A percentile compares a stretch with the other conserved stretches of the same genome.
phyloP scores from a whole-genome alignment of 2,329 filamentous ascomycete genomes.

The Penicillium crustosum region DNA sequence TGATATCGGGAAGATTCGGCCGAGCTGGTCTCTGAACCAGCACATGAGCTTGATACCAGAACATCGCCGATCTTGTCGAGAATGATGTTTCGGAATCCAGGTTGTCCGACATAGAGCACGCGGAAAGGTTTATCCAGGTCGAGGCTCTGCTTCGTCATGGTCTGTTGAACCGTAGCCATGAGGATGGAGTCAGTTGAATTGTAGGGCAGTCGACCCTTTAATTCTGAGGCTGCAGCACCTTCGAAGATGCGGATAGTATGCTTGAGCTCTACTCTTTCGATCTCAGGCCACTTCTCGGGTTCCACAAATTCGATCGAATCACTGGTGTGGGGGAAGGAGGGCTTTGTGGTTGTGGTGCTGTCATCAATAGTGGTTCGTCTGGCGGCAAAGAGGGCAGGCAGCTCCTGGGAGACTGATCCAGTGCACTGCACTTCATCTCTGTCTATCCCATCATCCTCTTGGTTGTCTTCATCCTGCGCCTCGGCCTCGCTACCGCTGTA shows the following conservation, averaged over 20 bases:
- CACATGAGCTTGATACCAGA: constrained; percentile 42
- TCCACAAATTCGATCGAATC: constrained; percentile 47
- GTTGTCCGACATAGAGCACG: constrained; percentile 45
- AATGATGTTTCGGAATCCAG: constrained; percentile 41
- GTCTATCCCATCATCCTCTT: constrained; percentile 27
- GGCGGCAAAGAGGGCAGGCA: constrained; percentile 32
- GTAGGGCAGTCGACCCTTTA: constrained; percentile 31
- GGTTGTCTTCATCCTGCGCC: constrained; percentile 33
- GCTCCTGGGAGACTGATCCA: constrained; percentile 31
- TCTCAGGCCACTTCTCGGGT: constrained; percentile 42
- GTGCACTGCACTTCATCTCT: constrained; percentile 28
- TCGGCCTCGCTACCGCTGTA: constrained; percentile 40
- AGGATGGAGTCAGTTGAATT: constrained; percentile 34
- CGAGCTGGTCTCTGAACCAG: constrained; percentile 35
- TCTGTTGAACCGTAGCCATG: constrained; percentile 46
- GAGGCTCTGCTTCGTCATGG: constrained; percentile 43
- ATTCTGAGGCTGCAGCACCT: constrained; percentile 28
- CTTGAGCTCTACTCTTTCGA: constrained; percentile 43
- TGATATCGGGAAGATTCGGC: constrained; percentile 48
- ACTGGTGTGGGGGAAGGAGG: constrained; percentile 33
- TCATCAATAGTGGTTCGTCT: constrained; percentile 34
- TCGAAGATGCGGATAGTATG: constrained; percentile 43
- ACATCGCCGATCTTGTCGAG: constrained; percentile 51
- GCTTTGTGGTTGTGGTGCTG: constrained; percentile 37
- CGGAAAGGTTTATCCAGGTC: constrained; percentile 46